Evolutionary conservation across 225 moss, liverwort and hornwort species (phyloP).

Genomic region (Rhytidiadelphus loreus): DNA sequence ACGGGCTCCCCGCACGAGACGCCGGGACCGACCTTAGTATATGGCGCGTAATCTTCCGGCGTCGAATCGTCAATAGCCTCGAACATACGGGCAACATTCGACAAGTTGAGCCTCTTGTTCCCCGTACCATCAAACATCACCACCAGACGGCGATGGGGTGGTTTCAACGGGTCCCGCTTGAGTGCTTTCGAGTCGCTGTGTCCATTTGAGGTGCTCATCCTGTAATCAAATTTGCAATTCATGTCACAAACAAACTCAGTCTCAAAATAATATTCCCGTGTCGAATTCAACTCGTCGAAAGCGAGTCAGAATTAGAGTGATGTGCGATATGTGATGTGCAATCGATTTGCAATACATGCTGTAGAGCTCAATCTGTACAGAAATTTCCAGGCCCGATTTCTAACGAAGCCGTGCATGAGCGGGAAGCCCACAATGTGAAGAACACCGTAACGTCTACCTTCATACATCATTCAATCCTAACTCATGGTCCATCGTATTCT

Average conservation of each 20-base stretch:
- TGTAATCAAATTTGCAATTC: not conserved
- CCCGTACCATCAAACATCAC: constrained; percentile 13
- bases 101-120: not conserved
- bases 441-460: not conserved
- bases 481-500: not conserved
- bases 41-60: not conserved
- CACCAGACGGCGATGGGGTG: not conserved
- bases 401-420: not conserved
- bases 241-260: not conserved
- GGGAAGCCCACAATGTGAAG: not conserved
- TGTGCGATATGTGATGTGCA: not conserved
- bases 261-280: not conserved
- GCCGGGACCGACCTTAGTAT: no score
- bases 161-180: not conserved
- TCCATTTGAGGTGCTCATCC: not conserved
- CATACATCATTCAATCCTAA: not conserved
- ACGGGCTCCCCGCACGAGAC: not conserved
- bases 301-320: not conserved
- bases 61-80: not conserved
- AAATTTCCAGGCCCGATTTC: not conserved
- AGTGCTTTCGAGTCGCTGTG: not conserved
- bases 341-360: not conserved
- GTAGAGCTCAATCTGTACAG: not conserved
- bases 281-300: not conserved
- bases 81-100: constrained; percentile 1